These are phyloP conservation scores for Houttuynia cordata DNA, from an alignment of 164 flowering plant species.

Conservation along the genomic window DNA sequence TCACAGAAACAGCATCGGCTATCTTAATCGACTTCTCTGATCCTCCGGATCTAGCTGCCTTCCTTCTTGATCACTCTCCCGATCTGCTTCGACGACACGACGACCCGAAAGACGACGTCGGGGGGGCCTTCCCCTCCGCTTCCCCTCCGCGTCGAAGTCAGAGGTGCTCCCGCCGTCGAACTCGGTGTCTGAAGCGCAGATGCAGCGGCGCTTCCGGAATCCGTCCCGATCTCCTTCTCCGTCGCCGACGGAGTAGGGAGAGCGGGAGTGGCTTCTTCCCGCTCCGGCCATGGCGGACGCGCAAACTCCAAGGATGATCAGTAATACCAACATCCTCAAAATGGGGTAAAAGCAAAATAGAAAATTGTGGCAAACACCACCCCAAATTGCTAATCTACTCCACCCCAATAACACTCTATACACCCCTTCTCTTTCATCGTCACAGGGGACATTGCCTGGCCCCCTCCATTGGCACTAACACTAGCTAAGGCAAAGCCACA, in stretches of 20 bases:
- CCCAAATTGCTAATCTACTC: no score
- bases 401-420: no score
- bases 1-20: constrained; percentile 70
- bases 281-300: constrained; percentile 1
- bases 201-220: constrained; percentile 25
- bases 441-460: no score
- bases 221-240: constrained; percentile 4
- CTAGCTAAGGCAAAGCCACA: no score
- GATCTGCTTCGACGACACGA: constrained; percentile 70
- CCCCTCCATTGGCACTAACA: no score
- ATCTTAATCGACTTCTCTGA: constrained; percentile 77
- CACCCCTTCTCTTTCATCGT: no score
- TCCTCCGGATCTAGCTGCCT: constrained; percentile 60
- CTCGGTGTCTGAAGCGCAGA: no score
- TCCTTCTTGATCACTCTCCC: constrained; percentile 74
- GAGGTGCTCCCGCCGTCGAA: no score
- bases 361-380: no score
- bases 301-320: neutral
- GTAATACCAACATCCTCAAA: no score
- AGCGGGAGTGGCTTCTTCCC: constrained; percentile 5
- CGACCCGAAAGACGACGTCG: constrained; percentile 58
- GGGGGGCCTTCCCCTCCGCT: constrained; percentile 29
- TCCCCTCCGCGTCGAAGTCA: no score
- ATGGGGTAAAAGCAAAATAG: no score
- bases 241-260: constrained; percentile 2